A percentile compares a stretch with the other conserved stretches of the same genome.
These are phyloP conservation scores for Barnettozyma sucrosica DNA, from an alignment of 805 yeast species.

Conservation along the genomic window DNA sequence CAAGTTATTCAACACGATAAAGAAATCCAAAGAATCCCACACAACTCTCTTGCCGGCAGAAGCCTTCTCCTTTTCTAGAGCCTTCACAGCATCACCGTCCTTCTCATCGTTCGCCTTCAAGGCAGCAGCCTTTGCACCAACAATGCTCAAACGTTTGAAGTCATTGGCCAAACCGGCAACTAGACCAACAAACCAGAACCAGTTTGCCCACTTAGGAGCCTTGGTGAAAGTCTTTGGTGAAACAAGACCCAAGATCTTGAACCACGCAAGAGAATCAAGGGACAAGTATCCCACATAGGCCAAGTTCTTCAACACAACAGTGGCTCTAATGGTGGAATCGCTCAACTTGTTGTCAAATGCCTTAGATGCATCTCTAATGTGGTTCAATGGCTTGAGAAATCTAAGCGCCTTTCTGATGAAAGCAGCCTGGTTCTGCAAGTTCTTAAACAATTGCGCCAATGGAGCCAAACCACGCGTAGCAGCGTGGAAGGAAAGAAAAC, in stretches of 20 bases:
- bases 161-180: conserved; percentile 57
- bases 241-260: conserved; percentile 48
- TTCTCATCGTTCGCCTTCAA: background rate
- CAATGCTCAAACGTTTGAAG: conserved; percentile 34
- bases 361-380: conserved; percentile 60
- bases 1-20: conserved; percentile 70
- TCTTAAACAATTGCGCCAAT: conserved; percentile 43
- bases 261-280: conserved; percentile 58
- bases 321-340: conserved; percentile 49
- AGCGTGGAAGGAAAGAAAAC: conserved; percentile 63
- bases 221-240: conserved; percentile 40
- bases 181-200: conserved; percentile 76
- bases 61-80: conserved; percentile 32
- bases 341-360: conserved; percentile 65
- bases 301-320: conserved; percentile 50
- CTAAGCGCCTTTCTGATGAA: conserved; percentile 79
- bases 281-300: conserved; percentile 59
- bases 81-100: conserved; percentile 1
- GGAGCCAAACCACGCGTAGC: conserved; percentile 50
- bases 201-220: conserved; percentile 52
- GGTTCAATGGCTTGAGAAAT: conserved; percentile 73
- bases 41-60: conserved; percentile 55
- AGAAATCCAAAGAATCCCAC: conserved; percentile 71
- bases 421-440: conserved; percentile 57
- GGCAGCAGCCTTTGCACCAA: background rate